Evolutionary conservation across 331 rosid genomes (phyloP), one percentile per base, ranked within the genome.

Genomic region (Acacia pycnantha): DNA sequence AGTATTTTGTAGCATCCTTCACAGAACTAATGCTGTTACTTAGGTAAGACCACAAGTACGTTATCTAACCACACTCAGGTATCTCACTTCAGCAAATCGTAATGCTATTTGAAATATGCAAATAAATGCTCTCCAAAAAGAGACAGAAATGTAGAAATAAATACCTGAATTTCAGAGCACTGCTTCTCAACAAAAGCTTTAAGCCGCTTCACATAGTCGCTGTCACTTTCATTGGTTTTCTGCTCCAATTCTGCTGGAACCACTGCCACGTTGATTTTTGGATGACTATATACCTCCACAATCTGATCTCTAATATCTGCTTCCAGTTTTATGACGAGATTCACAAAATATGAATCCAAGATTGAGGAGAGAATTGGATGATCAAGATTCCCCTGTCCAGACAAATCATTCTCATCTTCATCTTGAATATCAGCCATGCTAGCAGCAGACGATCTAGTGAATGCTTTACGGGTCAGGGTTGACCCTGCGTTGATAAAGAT

Each of bases 181-280:
- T 93, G 99, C 90, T 92, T 91, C 88, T 95, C 97, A 76, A 92
- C 86, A 89, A 95, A 95, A 64, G 82, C 85, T 84, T 92, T 91
- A 80, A 95, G 91, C 88, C 98, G 89, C 89, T 91, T 93, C 59
- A 91, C 75, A 79, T 95, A 95, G 83, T 92, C 97, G 11, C 85
- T 82, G 56, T 93, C 98, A 84, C 85, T 85, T 88, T 93, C 99
- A 68, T 90, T 89, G 10, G 87, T 87, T 82, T 84, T 91, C 87
- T 92, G 98, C 77, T 93, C 99, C 88, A 95, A 70, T 56, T 95
- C 98, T 41, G 94, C 98, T 9, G 99, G 99, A 74, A 93, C 97
- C 78, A 91, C 94, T 24, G 94, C 92, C 84, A 93, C 94, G 77
- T 93, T 85, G 85, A 85, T 88, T 92, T 92, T 95, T 73, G 97